A percentile compares a stretch with the other conserved stretches of the same genome.
phyloP scores from a whole-genome alignment of 2,329 filamentous ascomycete species.

The Alternaria triticina region DNA sequence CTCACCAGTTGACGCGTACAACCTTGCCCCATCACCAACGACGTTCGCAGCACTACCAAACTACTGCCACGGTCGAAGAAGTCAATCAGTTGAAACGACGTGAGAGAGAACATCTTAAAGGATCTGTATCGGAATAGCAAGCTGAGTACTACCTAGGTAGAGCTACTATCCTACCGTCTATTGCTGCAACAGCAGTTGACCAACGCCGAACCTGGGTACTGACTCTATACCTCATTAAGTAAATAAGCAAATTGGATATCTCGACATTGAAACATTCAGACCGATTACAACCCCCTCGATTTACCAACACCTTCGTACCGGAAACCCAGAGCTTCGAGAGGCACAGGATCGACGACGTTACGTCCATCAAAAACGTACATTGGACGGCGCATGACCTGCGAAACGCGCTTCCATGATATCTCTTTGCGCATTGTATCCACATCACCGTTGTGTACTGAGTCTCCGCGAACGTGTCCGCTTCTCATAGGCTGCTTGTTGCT shows the following conservation, averaged over 20 bases:
- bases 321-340: constrained; percentile 3
- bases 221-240: neutral
- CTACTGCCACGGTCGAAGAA: neutral
- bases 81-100: neutral
- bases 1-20: neutral
- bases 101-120: neutral
- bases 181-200: neutral
- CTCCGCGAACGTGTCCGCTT: neutral
- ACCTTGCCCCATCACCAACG: neutral
- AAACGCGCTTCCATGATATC: constrained; percentile 3
- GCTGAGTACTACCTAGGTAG: neutral
- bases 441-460: neutral
- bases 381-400: constrained; percentile 1
- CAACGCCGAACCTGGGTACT: neutral
- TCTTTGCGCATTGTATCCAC: neutral
- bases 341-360: constrained; percentile 1
- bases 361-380: constrained; percentile 8
- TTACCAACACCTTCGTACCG: neutral
- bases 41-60: neutral
- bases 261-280: neutral
- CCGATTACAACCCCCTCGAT: neutral
- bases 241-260: neutral
- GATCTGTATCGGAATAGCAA: neutral
- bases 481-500: neutral
- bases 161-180: neutral